Base-by-base conservation (phyloP, 1,139 yeast species). In the Blastobotrys capitulatus region DNA sequence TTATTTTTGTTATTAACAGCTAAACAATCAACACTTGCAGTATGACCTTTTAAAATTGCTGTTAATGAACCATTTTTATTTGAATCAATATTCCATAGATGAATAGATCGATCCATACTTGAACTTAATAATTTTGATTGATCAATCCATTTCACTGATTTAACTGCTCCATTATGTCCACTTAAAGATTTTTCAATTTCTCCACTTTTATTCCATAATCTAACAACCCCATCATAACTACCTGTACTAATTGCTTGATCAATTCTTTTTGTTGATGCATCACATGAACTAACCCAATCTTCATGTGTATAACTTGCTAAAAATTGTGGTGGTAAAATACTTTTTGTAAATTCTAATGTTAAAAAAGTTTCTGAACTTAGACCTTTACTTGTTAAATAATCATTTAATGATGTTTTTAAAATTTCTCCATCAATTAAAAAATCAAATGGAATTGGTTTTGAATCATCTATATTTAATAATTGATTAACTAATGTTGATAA, bases 401-500 rank as follows among this genome's bases (percentile, higher is more conserved):
- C 94, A 50, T 86, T 84, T 51, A 92, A 72, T 1, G 96, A 83
- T 1, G 85, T 77, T 31, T 57, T 49, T 19, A 60, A 52, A 16
- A 60, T 46, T 31, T 82, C 81, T 18, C 96, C 96, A 61, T 90
- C 92, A 50, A 90, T 79, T 57, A 94, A 75, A 68, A 92, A 94
- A 64, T 92, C 97, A 68, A 92, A 92, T 20, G 97, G 97, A 45
- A 89, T 79, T 1, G 94, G 83, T 44, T 78, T 82, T 3, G 18
- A 26, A 3, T 42, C 46, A n/a, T 42, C 40, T 22, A 19, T 15
- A 38, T 69, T 75, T 43, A 92, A 73, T 52, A 92, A 75, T 70
- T 90, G 97, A 70, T 92, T 94, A 35, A 92, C 96, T 64, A 92
- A 83, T 69, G 92, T 97, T 1, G 96, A 88, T 45, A 92, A 77